A percentile compares a stretch with the other conserved stretches of the same genome.
phyloP scores from a whole-genome alignment of 2,329 filamentous ascomycete genomes.

The Emergomyces pasteurianus region DNA sequence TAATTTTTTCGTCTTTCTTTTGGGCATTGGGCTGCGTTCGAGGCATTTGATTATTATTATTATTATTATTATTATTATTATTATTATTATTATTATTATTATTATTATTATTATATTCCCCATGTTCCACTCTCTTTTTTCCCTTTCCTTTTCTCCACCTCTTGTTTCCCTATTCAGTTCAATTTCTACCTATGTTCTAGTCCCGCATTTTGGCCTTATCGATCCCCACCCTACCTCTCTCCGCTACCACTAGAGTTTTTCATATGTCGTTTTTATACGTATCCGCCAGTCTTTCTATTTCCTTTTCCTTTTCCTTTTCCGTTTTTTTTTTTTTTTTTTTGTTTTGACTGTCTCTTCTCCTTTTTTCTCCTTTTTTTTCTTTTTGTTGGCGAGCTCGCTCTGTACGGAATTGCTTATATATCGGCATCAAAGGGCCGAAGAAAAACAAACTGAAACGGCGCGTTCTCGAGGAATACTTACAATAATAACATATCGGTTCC shows the following conservation, averaged over 20 bases:
- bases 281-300: not conserved
- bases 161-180: not conserved
- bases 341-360: not conserved
- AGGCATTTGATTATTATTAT: constrained; percentile 9
- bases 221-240: not conserved
- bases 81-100: too few species aligned
- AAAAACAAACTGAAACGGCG: not conserved
- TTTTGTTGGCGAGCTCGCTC: not conserved
- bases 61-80: constrained; percentile 7
- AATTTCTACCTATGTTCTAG: not conserved
- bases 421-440: not conserved
- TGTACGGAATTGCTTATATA: not conserved
- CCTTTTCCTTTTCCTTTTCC: not conserved
- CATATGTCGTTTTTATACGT: not conserved
- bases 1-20: constrained; percentile 10
- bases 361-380: not conserved
- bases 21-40: constrained; percentile 16
- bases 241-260: not conserved
- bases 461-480: not conserved
- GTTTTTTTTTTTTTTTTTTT: not conserved
- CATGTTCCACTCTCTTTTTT: not conserved
- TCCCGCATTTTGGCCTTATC: not conserved
- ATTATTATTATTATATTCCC: too few species aligned
- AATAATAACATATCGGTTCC: not conserved
- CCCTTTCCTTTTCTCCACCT: not conserved